Evolutionary conservation across 1,284 basidiomycete species (phyloP).

Genomic region (Agaricales sp.): DNA sequence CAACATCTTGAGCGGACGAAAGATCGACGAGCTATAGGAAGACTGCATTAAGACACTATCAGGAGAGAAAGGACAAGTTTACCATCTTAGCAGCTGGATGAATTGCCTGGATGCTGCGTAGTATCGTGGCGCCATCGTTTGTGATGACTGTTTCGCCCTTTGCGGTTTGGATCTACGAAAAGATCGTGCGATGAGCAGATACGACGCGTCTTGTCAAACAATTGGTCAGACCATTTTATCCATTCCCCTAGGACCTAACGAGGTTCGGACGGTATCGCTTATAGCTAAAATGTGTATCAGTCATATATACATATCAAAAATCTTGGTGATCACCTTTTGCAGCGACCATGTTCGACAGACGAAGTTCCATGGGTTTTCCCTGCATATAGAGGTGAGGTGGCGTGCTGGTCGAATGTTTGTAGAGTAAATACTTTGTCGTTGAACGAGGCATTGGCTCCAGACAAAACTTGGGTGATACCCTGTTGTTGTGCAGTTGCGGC

Average conservation of each 20-base stretch:
- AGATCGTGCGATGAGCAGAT: constrained; percentile 7
- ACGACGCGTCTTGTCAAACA: not conserved
- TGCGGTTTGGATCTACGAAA: constrained; percentile 84
- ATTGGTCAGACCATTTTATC: constrained; percentile 84
- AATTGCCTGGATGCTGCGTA: constrained; percentile 94
- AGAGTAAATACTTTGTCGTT: constrained; percentile 60
- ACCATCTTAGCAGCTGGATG: constrained; percentile 99
- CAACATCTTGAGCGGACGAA: constrained; percentile 96
- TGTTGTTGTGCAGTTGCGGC: constrained; percentile 27
- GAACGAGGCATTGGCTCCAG: constrained; percentile 63
- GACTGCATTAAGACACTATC: not conserved
- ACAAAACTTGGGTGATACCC: constrained; percentile 23
- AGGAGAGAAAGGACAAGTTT: constrained; percentile 5
- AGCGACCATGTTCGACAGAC: constrained; percentile 91
- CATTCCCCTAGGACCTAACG: constrained; percentile 96
- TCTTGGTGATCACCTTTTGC: constrained; percentile 86
- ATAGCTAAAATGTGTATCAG: constrained; percentile 55
- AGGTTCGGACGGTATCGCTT: constrained; percentile 95
- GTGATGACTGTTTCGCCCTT: constrained; percentile 98
- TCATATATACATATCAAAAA: not conserved
- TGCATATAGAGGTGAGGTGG: constrained; percentile 28
- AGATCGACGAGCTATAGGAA: constrained; percentile 76
- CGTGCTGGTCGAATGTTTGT: constrained; percentile 9
- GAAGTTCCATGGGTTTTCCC: constrained; percentile 91
- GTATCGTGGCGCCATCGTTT: constrained; percentile 97